phyloP scores from a whole-genome alignment of 495 filamentous ascomycete genomes.

The Penicillium bialowiezense region DNA sequence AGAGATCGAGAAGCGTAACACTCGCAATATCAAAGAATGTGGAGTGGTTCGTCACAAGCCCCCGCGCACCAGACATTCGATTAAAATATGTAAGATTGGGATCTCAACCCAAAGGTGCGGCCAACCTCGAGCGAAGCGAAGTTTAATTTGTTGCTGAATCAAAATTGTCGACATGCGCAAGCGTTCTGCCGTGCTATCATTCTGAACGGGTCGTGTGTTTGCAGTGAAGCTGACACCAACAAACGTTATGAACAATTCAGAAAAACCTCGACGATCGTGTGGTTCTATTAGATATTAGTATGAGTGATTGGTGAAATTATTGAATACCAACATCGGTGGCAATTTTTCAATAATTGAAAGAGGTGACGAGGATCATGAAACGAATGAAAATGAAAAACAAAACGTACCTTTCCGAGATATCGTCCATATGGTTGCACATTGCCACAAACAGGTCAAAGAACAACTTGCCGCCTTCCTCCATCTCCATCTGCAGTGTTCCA shows the following conservation, averaged over 20 bases:
- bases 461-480: conserved; percentile 85
- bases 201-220: conserved; percentile 31
- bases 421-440: conserved; percentile 95
- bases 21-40: conserved; percentile 16
- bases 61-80: conserved; percentile 15
- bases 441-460: conserved; percentile 98
- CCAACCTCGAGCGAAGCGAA: conserved; percentile 47
- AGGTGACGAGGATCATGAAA: not conserved
- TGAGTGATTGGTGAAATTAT: conserved; percentile 14
- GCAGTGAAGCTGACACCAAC: conserved; percentile 9
- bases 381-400: not conserved
- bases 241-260: conserved; percentile 26
- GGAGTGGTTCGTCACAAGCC: conserved; percentile 20
- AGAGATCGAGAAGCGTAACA: not conserved
- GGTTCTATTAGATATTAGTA: conserved; percentile 21
- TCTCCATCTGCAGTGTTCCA: conserved; percentile 96
- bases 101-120: conserved; percentile 35
- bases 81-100: conserved; percentile 31
- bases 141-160: conserved; percentile 27
- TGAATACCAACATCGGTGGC: too few species aligned
- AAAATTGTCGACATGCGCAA: conserved; percentile 18
- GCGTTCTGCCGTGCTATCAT: conserved; percentile 24
- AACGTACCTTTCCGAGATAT: conserved; percentile 64
- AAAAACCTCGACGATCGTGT: conserved; percentile 42
- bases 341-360: conserved; percentile 1